Conservation (phyloP, 2,329 filamentous ascomycete species). For the Exophiala aquamarina region DNA sequence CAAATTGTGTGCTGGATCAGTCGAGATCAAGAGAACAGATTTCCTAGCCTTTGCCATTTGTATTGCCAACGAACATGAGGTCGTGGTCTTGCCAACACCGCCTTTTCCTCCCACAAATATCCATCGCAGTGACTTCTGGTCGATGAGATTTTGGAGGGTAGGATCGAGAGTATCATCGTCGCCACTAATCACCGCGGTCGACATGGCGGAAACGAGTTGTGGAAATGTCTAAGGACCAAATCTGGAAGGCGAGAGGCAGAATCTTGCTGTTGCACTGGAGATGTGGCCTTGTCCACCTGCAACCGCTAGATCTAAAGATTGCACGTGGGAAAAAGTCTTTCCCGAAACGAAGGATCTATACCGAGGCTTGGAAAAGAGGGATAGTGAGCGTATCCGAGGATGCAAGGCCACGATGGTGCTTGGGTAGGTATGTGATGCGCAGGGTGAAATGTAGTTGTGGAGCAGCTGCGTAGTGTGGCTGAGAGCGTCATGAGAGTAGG, state of each 20-base stretch:
- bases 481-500: no score
- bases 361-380: no score
- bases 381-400: no score
- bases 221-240: neutral
- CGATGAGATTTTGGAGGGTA: conserved; percentile 88
- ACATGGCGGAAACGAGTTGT: conserved; percentile 24
- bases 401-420: no score
- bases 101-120: conserved; percentile 99
- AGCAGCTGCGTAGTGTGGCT: no score
- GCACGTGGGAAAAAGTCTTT: no score
- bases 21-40: conserved; percentile 95
- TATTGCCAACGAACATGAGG: conserved; percentile 95
- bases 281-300: neutral
- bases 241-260: neutral
- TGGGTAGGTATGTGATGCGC: no score
- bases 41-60: conserved; percentile 94
- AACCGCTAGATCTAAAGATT: no score
- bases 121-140: conserved; percentile 94
- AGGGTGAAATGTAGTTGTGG: no score
- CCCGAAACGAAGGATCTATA: no score
- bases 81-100: conserved; percentile 99
- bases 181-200: conserved; percentile 43
- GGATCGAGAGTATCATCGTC: conserved; percentile 81
- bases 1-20: conserved; percentile 96
- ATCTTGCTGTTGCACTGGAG: neutral